A percentile compares a stretch with the other conserved stretches of the same genome.
These are phyloP conservation scores for Chrysanthemum lavandulifolium DNA, from an alignment of 129 eudicot species.

Conservation along the genomic window DNA sequence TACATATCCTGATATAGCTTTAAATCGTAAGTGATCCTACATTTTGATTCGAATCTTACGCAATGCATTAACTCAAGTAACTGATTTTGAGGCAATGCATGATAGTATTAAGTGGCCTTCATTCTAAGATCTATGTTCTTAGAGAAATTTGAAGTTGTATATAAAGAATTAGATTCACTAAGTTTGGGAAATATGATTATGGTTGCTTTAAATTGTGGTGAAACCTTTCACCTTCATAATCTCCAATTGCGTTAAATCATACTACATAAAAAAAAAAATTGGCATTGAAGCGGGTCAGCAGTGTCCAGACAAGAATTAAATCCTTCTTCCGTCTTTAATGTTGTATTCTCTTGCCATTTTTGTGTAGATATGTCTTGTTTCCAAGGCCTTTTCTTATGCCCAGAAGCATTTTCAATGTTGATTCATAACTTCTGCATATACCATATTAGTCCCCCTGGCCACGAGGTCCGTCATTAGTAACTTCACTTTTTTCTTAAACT, in stretches of 20 bases:
- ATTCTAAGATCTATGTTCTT: no score
- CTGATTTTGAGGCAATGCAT: no score
- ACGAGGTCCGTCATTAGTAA: constrained; percentile 65
- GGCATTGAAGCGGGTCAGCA: constrained; percentile 8
- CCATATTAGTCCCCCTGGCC: constrained; percentile 97
- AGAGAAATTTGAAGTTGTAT: no score
- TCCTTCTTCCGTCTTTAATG: not conserved
- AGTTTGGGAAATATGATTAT: constrained; percentile 1
- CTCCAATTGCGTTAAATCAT: no score
- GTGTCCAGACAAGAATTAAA: not conserved
- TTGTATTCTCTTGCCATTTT: constrained; percentile 21
- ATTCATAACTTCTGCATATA: constrained; percentile 93
- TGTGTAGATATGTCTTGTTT: constrained; percentile 86
- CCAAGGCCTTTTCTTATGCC: constrained; percentile 90
- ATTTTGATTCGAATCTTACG: not conserved
- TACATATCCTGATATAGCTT: constrained; percentile 90
- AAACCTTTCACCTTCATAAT: no score
- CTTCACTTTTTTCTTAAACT: not conserved
- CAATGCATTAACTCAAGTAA: no score
- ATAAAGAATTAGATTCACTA: not conserved
- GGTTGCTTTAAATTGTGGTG: constrained; percentile 4
- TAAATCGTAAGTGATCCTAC: constrained; percentile 60
- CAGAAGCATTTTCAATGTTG: constrained; percentile 90
- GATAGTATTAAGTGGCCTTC: no score
- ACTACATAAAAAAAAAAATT: not conserved